Percentiles rank a stretch among this genome's conserved stretches.
Evolutionary conservation across 305 asterid species (phyloP).

Genomic region (Fraxinus baroniana): DNA sequence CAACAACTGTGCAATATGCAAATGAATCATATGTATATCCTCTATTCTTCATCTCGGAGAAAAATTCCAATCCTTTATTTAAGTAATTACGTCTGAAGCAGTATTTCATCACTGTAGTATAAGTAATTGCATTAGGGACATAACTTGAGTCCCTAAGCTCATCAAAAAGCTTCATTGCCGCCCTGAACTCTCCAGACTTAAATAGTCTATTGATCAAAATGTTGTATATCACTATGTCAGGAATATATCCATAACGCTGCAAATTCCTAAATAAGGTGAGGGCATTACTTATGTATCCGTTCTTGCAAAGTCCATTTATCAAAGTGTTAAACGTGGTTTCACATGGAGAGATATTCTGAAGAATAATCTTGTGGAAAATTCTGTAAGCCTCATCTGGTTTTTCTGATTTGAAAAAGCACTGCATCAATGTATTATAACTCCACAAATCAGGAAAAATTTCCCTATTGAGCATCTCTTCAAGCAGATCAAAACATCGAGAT

Average conservation of each 20-base stretch:
- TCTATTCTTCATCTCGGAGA: constrained; percentile 67
- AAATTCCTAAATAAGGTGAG: constrained; percentile 58
- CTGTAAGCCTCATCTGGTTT: constrained; percentile 69
- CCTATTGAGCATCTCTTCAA: constrained; percentile 64
- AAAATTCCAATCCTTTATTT: constrained; percentile 61
- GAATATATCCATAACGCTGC: constrained; percentile 51
- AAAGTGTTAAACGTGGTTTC: constrained; percentile 65
- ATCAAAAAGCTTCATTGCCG: constrained; percentile 47
- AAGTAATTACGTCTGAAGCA: constrained; percentile 53
- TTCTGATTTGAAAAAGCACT: constrained; percentile 62
- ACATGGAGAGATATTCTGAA: constrained; percentile 48
- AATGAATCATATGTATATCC: constrained; percentile 81
- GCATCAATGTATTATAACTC: constrained; percentile 88
- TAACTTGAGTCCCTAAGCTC: constrained; percentile 60
- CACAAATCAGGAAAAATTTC: constrained; percentile 69
- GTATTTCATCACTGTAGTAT: constrained; percentile 74
- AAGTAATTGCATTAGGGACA: constrained; percentile 75
- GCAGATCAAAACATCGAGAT: constrained; percentile 52
- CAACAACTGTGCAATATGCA: constrained; percentile 69
- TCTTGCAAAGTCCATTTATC: constrained; percentile 75
- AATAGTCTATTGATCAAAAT: constrained; percentile 66
- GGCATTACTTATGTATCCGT: constrained; percentile 54
- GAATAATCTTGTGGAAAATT: constrained; percentile 56
- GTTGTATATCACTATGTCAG: constrained; percentile 67
- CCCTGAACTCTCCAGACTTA: constrained; percentile 52